Evolutionary conservation across 805 yeast species (phyloP), one percentile per base, ranked within the genome.

Genomic region (Blastobotrys americana): DNA sequence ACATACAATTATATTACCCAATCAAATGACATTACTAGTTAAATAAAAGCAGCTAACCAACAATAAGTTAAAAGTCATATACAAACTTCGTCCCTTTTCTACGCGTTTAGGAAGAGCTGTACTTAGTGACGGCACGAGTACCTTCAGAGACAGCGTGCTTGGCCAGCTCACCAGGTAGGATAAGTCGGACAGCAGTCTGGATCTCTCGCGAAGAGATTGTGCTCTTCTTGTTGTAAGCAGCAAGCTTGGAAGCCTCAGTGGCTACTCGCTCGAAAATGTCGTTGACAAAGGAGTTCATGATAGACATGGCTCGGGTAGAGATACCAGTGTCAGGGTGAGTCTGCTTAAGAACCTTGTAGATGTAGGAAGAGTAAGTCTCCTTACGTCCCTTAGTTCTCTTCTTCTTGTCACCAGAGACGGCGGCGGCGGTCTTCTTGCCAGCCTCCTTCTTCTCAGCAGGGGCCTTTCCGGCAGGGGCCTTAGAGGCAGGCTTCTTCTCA

Each of bases 311-410:
- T 70, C 87, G 85, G 75, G 88, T 95, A 61, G 97, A 89, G 69
- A 90, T 90, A 86, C 97, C 97, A 54, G 97, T 90, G 71, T 90
- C 97, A 71, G 97, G 97, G 74, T 90, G 97, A 53, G 97, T 89
- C 79, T 90, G 97, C 75, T 89, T 89, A 69, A 90, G 83, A 58
- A 89, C 97, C 75, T 90, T 90, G 93, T 89, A 90, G 69, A 90
- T 90, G 76, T 90, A 90, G 53, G 97, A 88, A 55, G 96, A 87
- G 78, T 88, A 90, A 55, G 97, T 87, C 76, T 90, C 97, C 84
- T 87, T 88, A 82, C 97, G 87, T 62, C 89, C 73, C 83, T 88
- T 89, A 59, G 86, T 67, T 78, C 95, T 87, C 84, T 84, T 89
- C 80, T 87, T 88, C 68, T 81, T 70, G 63, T 80, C 89, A 47